Base-by-base conservation (phyloP, 352 stramenopile genomes). In the Phytophthora tubulina region DNA sequence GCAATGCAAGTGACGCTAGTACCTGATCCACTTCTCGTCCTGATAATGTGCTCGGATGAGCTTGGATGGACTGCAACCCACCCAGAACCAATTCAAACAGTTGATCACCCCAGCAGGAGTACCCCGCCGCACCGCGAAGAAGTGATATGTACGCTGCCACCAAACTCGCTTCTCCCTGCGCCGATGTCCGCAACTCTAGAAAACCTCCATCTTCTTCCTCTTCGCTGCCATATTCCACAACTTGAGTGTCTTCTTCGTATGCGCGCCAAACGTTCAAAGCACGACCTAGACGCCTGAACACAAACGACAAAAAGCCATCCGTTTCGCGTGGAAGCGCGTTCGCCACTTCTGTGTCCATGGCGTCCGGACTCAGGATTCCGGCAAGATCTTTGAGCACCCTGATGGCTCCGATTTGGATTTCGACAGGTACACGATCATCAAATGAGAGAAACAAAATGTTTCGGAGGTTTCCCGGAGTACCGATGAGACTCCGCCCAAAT, bases 381-480 rank as follows among this genome's bases (percentile, higher is more conserved):
- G 49, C 60, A 6, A 95, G 54, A 8, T 91, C 74, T 42, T 68
- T 80, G 5, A 95, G 38, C 17, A 92, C 75, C 6, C 56, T 58
- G 13, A 89, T 62, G 17, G 76, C 80, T 0, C 75, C 86, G 42
- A 82, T 85, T 21, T 77, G 75, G 15, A 86, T 76, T 63, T 92
- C 85, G 15, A 83, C 66, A 3, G 88, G 60, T 4, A 84, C 62
- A n/a, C 62, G 62, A 2, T 80, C 68, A 31, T 89, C 68, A 38
- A 94, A 84, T 1, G 82, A 82, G 3, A 94, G 41, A n/a, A 77
- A 75, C 11, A 94, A 77, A 7, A 95, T 55, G 51, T 92, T 81
- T 9, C 75, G 73, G 32, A 93, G 68, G 45, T 93, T 92, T 63
- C 88, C 82, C 9, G 76, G 72, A 27, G 79, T 91, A 1, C 76